Conservation (phyloP, 2,329 filamentous ascomycete genomes). For the Dactylellina drechsleri region DNA sequence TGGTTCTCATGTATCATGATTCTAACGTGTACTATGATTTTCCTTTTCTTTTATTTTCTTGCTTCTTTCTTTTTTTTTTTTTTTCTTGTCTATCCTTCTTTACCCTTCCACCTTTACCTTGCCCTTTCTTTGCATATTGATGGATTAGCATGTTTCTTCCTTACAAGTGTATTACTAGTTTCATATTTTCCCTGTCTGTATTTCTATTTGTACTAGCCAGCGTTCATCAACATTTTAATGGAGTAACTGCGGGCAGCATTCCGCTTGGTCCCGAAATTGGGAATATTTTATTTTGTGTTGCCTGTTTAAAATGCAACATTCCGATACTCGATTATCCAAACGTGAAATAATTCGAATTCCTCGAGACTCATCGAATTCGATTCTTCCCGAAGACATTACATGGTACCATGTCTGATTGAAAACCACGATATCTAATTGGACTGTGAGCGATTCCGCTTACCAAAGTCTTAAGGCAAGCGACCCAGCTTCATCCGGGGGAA, state of each 20-base stretch:
- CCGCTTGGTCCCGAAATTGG: neutral
- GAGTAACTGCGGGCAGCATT: neutral
- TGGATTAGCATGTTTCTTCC: neutral
- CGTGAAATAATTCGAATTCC: neutral
- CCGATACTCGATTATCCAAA: too few species aligned
- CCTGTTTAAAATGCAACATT: neutral
- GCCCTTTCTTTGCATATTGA: constrained; percentile 1
- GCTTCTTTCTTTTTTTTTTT: neutral
- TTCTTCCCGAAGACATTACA: constrained; percentile 5
- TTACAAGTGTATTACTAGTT: constrained; percentile 12
- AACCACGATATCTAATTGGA: constrained; percentile 22
- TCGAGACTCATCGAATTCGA: neutral
- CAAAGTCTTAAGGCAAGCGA: neutral
- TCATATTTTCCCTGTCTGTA: neutral
- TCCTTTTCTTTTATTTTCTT: too few species aligned
- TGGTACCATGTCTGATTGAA: constrained; percentile 15
- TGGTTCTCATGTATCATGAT: constrained; percentile 2
- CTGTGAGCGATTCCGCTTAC: constrained; percentile 6
- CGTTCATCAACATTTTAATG: too few species aligned
- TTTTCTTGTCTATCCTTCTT: neutral
- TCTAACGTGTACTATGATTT: too few species aligned
- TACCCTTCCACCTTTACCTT: neutral
- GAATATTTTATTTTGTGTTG: neutral
- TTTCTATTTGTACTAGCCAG: too few species aligned
- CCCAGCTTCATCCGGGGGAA: neutral